A percentile compares a stretch with the other conserved stretches of the same genome.
These are phyloP conservation scores for Myxozyma mucilagina DNA, from an alignment of 805 yeast genomes.

Conservation along the genomic window DNA sequence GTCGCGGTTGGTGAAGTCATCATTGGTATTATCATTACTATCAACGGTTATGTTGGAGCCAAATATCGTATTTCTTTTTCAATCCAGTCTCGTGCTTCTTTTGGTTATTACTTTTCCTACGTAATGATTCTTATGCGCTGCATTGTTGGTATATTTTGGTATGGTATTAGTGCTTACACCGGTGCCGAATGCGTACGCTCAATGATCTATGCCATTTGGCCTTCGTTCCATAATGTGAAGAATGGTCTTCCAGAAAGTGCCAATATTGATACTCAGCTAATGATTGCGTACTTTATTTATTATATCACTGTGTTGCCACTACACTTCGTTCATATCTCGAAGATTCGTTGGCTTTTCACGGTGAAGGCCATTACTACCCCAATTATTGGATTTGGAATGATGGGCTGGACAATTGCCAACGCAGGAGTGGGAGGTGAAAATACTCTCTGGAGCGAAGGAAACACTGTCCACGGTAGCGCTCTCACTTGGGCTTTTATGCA, in stretches of 20 bases:
- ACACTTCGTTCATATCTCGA: slow-evolving; percentile 27
- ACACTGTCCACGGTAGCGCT: slow-evolving; percentile 56
- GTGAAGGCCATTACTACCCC: slow-evolving; percentile 31
- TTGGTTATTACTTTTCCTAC: slow-evolving; percentile 85
- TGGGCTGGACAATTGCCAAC: slow-evolving; percentile 52
- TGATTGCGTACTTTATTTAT: slow-evolving; percentile 34
- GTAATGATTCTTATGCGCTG: slow-evolving; percentile 68
- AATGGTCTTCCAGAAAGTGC: slow-evolving; percentile 58
- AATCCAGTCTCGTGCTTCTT: slow-evolving; percentile 73
- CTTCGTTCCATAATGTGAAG: slow-evolving; percentile 39
- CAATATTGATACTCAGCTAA: slow-evolving; percentile 39
- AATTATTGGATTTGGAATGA: slow-evolving; percentile 30
- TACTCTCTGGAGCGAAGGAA: slow-evolving; percentile 43
- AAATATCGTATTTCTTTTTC: slow-evolving; percentile 84
- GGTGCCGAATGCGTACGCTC: slow-evolving; percentile 80
- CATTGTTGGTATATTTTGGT: slow-evolving; percentile 86
- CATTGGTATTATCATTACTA: slow-evolving; percentile 66
- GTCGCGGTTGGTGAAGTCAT: slow-evolving; percentile 39
- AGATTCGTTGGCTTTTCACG: slow-evolving; percentile 29
- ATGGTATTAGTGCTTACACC: slow-evolving; percentile 79
- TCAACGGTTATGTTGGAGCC: slow-evolving; percentile 75
- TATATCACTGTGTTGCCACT: slow-evolving; percentile 32
- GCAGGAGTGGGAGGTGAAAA: slow-evolving; percentile 73
- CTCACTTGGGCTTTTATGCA: slow-evolving; percentile 90
- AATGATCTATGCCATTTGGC: slow-evolving; percentile 77